Evolutionary conservation across 768 basidiomycete species (phyloP).

Genomic region (Tulasnella sp.): DNA sequence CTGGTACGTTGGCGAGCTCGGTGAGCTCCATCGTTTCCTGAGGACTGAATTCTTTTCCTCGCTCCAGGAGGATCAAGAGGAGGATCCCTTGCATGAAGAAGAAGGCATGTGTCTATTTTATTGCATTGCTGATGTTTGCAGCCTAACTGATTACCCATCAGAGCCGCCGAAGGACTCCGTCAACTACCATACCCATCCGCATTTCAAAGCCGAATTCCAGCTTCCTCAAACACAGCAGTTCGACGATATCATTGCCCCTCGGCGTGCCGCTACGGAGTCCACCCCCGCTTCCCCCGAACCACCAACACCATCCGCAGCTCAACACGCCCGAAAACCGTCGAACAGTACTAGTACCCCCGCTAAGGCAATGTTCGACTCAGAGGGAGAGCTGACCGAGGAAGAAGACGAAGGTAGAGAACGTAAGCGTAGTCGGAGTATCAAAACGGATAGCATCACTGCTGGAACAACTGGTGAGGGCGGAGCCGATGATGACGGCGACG

Average conservation of each 20-base stretch:
- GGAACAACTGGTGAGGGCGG: constrained; percentile 11
- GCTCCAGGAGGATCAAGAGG: constrained; percentile 20
- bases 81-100: constrained; percentile 20
- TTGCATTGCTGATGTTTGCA: background rate
- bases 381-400: constrained; percentile 43
- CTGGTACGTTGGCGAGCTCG: constrained; percentile 51
- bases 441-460: constrained; percentile 28
- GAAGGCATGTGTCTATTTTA: background rate
- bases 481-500: constrained; percentile 11
- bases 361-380: constrained; percentile 36
- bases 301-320: constrained; percentile 35
- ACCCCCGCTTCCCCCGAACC: constrained; percentile 56
- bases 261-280: constrained; percentile 63
- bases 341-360: constrained; percentile 24
- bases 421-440: constrained; percentile 29
- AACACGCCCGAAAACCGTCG: constrained; percentile 27
- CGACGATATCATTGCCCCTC: constrained; percentile 55
- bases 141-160: background rate
- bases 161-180: constrained; percentile 54
- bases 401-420: constrained; percentile 45
- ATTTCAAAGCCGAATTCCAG: constrained; percentile 72
- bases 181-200: constrained; percentile 69
- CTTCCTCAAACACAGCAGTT: constrained; percentile 55
- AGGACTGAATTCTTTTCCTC: background rate
- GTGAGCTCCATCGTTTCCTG: background rate